Evolutionary conservation across 73 alveolate species (phyloP), one percentile per base, ranked within the genome.

Genomic region (Diophrys appendiculata): DNA sequence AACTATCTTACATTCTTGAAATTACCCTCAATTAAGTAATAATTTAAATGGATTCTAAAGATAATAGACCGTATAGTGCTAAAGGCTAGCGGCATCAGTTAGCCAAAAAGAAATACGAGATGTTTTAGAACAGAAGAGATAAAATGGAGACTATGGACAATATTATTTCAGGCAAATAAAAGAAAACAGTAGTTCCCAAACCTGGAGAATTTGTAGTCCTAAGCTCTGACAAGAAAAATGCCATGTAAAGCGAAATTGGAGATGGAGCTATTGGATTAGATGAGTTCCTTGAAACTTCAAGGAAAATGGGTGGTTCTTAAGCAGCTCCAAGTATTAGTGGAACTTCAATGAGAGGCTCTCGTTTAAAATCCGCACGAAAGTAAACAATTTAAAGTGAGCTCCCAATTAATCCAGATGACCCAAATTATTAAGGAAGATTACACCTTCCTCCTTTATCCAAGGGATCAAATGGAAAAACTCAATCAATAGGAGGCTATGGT

Each of bases 191-290:
- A 13, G 75, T 79, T 28, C 88, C 88, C 5, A 79, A 79, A 69
- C 88, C 88, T 22, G 88, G 88, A 24, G 88, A 79, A 34, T 79
- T 79, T 55, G 81, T 79, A 25, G 75, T 79, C 1, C 76, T 79
- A 1, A 27, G 73, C 18, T 67, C 88, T 35, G 88, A 79, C 73
- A 79, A 79, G 75, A 68, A 69, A n/a, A 54, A 69, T 54, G 88
- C 68, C 67, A 80, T 81, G 13, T 69, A 73, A 29, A 81, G 65
- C 3, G 88, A 79, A 33, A 43, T 79, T 14, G 33, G 80, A n/a
- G n/a, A n/a, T n/a, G n/a, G n/a, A n/a, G n/a, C n/a, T 35, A 33
- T 79, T n/a, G 88, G 88, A 28, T 55, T 79, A 2, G 88, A 79
- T 18, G 88, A 79, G 35, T 68, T 79, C 18, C 68, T 79, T 22